Evolutionary conservation across 2,329 filamentous ascomycete species (phyloP).

Genomic region (Spiromastix sp.): DNA sequence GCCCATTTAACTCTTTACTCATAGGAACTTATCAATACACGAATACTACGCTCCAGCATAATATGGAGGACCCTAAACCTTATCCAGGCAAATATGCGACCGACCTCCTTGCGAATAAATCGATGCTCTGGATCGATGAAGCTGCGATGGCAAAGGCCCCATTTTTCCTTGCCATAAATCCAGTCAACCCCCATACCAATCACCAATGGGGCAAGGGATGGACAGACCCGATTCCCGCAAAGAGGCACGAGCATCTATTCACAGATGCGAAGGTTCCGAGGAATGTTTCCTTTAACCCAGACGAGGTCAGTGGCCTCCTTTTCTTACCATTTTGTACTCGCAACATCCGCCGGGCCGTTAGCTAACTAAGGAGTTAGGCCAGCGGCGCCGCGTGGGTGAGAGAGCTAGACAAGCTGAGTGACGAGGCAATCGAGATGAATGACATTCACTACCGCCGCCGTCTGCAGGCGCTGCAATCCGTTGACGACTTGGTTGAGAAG

Average conservation of each 20-base stretch:
- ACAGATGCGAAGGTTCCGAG: slow-evolving; percentile 47
- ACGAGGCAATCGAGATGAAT: slow-evolving; percentile 40
- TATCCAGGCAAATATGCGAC: slow-evolving; percentile 48
- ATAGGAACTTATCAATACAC: slow-evolving; percentile 58
- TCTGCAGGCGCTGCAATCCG: slow-evolving; percentile 41
- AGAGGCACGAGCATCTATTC: slow-evolving; percentile 52
- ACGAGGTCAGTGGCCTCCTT: no score
- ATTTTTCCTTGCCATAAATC: slow-evolving; percentile 57
- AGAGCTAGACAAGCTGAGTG: no score
- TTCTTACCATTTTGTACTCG: no score
- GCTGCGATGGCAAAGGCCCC: slow-evolving; percentile 44
- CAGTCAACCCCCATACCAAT: slow-evolving; percentile 54
- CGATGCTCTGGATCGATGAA: slow-evolving; percentile 48
- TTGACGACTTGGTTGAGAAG: slow-evolving; percentile 44
- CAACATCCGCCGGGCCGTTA: no score
- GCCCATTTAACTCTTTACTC: no score
- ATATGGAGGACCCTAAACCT: slow-evolving; percentile 44
- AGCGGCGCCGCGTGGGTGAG: no score
- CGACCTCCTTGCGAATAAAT: slow-evolving; percentile 49
- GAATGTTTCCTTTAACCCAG: slow-evolving; percentile 55
- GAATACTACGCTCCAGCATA: slow-evolving; percentile 51
- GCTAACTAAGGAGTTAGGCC: no score
- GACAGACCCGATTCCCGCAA: slow-evolving; percentile 37
- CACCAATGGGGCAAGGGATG: slow-evolving; percentile 14
- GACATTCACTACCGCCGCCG: slow-evolving; percentile 44